Evolutionary conservation across 1,139 yeast species (phyloP), one percentile per base, ranked within the genome.

Genomic region (Kazachstania sp.): DNA sequence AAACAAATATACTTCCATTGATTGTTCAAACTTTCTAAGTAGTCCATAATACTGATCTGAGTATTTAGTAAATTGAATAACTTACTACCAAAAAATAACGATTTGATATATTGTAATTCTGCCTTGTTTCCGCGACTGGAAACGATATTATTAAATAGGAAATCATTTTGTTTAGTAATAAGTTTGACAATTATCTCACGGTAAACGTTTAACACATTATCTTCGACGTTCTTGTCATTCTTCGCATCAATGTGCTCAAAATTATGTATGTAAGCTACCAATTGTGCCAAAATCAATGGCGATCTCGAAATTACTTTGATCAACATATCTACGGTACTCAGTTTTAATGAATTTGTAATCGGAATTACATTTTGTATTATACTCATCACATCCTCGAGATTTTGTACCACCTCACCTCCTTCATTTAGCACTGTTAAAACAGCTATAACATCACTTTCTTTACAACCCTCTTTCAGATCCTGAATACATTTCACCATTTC

Each of bases 21-120:
- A 7, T 37, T 40, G 2, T 45, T 45, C 19, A 67, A 16, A 1
- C 61, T 31, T 3, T 51, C 46, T 35, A 66, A 46, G 41, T 66
- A 69, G 0, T 52, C 53, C 1, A 55, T 46, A 19, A 68, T 52
- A 11, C 50, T 52, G 8, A 64, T 31, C 8, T 55, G 55, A 0
- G 59, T 54, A 15, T 59, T 54, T 18, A 68, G 51, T 0, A 59
- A 36, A 42, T 68, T 65, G 40, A 59, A 66, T 2, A 68, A 43
- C 48, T 58, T 67, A 48, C 71, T 67, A 1, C 72, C 72, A 52
- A 67, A 67, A 35, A 68, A 56, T 2, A 63, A 39, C 0, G 68
- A 47, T 32, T 56, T 62, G 1, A 66, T 29, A 37, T 54, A 60
- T 6, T 45, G 45, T 4, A 50, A 39, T 37, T 63, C 61, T 1